A percentile compares a stretch with the other conserved stretches of the same genome.
These are phyloP conservation scores for Cercospora zeina DNA, from an alignment of 2,329 filamentous ascomycete genomes.

Conservation along the genomic window DNA sequence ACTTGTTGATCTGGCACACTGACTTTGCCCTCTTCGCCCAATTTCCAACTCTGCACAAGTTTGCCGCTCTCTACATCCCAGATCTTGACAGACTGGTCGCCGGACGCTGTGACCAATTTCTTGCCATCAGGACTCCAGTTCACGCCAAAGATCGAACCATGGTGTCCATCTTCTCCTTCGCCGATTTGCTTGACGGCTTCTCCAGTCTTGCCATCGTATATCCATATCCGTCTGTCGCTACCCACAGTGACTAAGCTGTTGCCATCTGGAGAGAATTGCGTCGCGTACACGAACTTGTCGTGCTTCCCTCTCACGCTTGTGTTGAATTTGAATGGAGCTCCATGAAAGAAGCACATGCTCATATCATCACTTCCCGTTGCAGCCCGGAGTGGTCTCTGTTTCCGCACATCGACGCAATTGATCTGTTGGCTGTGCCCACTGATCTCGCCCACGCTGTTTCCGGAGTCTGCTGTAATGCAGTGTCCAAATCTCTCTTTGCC, in stretches of 20 bases:
- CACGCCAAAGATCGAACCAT: slow-evolving; percentile 87
- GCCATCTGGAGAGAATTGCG: slow-evolving; percentile 88
- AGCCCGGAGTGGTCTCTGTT: slow-evolving; percentile 85
- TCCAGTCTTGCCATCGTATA: slow-evolving; percentile 96
- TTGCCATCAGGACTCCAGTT: slow-evolving; percentile 88
- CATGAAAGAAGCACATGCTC: slow-evolving; percentile 87
- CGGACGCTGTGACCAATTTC: slow-evolving; percentile 84
- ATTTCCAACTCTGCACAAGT: slow-evolving; percentile 76
- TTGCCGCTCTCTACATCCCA: slow-evolving; percentile 86
- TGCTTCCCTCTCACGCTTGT: slow-evolving; percentile 77
- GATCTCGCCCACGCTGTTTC: slow-evolving; percentile 94
- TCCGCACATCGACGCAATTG: slow-evolving; percentile 86
- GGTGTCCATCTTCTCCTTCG: slow-evolving; percentile 70
- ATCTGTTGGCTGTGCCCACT: slow-evolving; percentile 86
- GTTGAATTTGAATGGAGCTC: slow-evolving; percentile 94
- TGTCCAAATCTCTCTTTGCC: slow-evolving; percentile 91
- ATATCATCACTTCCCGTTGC: slow-evolving; percentile 90
- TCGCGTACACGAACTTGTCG: slow-evolving; percentile 83
- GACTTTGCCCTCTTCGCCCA: slow-evolving; percentile 71
- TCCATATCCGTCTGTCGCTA: slow-evolving; percentile 86
- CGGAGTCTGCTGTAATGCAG: slow-evolving; percentile 92
- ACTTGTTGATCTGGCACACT: slow-evolving; percentile 86
- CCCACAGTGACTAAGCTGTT: slow-evolving; percentile 80
- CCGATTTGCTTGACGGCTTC: slow-evolving; percentile 76
- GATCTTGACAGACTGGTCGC: slow-evolving; percentile 89